These are phyloP conservation scores for Letharia lupina DNA, from an alignment of 495 filamentous ascomycete genomes.

Conservation along the genomic window DNA sequence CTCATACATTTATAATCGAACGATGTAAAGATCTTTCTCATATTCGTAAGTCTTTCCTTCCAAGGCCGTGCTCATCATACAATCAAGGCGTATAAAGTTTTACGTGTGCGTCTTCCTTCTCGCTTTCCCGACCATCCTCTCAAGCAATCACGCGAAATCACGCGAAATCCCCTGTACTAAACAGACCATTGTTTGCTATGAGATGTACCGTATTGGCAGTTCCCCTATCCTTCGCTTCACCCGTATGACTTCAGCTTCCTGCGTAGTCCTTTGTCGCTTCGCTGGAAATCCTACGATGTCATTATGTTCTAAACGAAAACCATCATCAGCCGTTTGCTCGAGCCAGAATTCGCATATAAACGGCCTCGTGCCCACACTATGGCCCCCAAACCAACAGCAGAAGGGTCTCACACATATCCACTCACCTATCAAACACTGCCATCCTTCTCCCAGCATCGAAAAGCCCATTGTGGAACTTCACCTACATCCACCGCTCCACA, in stretches of 20 bases:
- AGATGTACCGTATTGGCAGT: neutral
- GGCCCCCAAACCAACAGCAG: neutral
- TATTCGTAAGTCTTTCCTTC: neutral
- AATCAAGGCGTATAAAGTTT: neutral
- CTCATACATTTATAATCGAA: neutral
- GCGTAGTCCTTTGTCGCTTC: neutral
- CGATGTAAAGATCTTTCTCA: neutral
- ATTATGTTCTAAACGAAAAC: neutral
- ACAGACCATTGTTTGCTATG: neutral
- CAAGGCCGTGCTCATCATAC: neutral
- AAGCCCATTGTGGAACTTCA: neutral
- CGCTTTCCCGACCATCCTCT: neutral
- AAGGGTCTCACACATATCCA: neutral
- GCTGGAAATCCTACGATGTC: neutral
- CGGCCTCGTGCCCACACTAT: neutral
- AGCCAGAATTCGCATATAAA: neutral
- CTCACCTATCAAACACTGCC: neutral
- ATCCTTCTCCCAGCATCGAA: neutral
- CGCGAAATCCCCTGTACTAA: neutral
- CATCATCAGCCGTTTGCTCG: neutral
- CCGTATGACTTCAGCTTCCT: conserved; percentile 2
- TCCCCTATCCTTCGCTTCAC: neutral
- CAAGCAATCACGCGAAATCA: neutral
- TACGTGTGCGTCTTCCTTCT: neutral
- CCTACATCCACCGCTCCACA: neutral